These are phyloP conservation scores for Salix dunnii DNA, from an alignment of 345 rosid species.

Conservation along the genomic window DNA sequence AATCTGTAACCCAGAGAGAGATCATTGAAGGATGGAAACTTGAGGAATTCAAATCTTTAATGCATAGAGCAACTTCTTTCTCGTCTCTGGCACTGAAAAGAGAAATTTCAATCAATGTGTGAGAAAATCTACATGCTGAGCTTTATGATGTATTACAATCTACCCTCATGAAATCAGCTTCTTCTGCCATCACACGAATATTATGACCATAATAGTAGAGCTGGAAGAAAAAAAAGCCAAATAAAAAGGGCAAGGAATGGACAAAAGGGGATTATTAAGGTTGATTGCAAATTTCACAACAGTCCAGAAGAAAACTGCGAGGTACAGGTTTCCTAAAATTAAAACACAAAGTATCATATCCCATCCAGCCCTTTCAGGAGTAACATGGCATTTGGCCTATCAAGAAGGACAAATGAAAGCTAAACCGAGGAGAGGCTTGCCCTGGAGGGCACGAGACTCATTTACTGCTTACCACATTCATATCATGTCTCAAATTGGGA, in stretches of 20 bases:
- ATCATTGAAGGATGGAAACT: slow-evolving; percentile 81
- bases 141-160: not conserved
- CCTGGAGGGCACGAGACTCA: not conserved
- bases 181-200: not conserved
- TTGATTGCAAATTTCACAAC: not conserved
- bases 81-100: slow-evolving; percentile 80
- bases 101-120: not conserved
- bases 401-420: not conserved
- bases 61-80: slow-evolving; percentile 77
- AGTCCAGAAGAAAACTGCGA: not conserved
- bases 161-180: not conserved
- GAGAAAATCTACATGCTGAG: not conserved
- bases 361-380: not conserved
- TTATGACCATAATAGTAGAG: not conserved
- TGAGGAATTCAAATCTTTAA: slow-evolving; percentile 74
- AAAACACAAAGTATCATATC: not conserved
- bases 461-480: not conserved
- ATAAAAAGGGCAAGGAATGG: not conserved
- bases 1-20: slow-evolving; percentile 88
- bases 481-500: not conserved
- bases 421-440: not conserved
- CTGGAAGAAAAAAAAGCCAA: not conserved
- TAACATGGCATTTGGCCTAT: not conserved
- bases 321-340: not conserved
- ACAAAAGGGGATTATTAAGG: no score